Evolutionary conservation across 2,329 filamentous ascomycete genomes (phyloP).

Genomic region (Chaetothyriales sp.): DNA sequence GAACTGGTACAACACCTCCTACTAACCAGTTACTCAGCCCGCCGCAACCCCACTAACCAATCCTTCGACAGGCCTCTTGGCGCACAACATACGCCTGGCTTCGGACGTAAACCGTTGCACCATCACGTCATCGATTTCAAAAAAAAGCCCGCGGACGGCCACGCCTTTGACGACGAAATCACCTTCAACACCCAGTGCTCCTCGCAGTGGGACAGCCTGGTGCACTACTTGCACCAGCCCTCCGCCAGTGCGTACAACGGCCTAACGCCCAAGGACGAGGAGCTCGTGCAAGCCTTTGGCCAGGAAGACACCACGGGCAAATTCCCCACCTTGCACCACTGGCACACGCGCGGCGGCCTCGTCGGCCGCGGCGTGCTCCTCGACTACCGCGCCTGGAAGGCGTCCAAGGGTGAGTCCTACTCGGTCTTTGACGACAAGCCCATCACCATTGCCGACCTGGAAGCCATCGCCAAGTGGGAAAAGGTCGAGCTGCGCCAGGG

Average conservation of each 20-base stretch:
- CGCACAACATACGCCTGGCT: slow-evolving; percentile 7
- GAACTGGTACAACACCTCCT: slow-evolving; percentile 26
- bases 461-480: slow-evolving; percentile 42
- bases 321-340: slow-evolving; percentile 19
- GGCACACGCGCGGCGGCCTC: slow-evolving; percentile 28
- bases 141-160: slow-evolving; percentile 3
- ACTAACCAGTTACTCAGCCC: too few relatives aligned
- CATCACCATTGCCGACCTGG: slow-evolving; percentile 44
- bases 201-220: slow-evolving; percentile 38
- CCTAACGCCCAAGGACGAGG: slow-evolving; percentile 20
- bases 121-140: slow-evolving; percentile 13
- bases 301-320: slow-evolving; percentile 9
- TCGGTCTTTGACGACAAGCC: slow-evolving; percentile 28
- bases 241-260: slow-evolving; percentile 14
- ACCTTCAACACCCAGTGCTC: slow-evolving; percentile 36
- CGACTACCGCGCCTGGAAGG: slow-evolving; percentile 33
- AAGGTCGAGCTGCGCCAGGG: slow-evolving; percentile 45
- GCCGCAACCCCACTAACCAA: slow-evolving; percentile 5
- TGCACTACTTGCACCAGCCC: slow-evolving; percentile 12
- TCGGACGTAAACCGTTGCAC: slow-evolving; percentile 7
- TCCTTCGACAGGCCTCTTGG: slow-evolving; percentile 25
- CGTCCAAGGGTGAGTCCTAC: slow-evolving; percentile 24
- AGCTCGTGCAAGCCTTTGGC: slow-evolving; percentile 13
- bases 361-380: slow-evolving; percentile 35
- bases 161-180: slow-evolving; percentile 31